Conservation (phyloP, 441 rosid species). For the Croton setiger region DNA sequence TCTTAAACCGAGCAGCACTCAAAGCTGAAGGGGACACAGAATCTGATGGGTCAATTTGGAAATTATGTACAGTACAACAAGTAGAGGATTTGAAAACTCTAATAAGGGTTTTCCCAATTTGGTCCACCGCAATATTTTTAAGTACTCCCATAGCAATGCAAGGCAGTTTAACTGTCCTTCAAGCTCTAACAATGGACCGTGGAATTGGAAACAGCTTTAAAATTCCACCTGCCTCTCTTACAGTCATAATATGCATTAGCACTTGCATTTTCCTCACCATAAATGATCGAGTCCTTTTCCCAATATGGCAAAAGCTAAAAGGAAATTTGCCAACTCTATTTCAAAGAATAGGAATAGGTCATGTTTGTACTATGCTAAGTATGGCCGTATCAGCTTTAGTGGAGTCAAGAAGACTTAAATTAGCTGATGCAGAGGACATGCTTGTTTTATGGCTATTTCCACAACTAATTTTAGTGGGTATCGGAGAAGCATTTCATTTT, state of each 20-base stretch:
- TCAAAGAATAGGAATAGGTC: constrained; percentile 52
- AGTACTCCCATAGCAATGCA: constrained; percentile 19
- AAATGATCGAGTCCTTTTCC: constrained; percentile 22
- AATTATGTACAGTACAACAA: constrained; percentile 32
- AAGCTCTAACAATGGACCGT: constrained; percentile 36
- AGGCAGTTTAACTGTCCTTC: constrained; percentile 25
- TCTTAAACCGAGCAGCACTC: constrained; percentile 34
- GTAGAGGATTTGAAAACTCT: constrained; percentile 38
- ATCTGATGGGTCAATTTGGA: constrained; percentile 29
- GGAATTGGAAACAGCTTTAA: constrained; percentile 19
- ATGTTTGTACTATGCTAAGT: constrained; percentile 37
- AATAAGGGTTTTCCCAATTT: constrained; percentile 29
- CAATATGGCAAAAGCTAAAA: constrained; percentile 16
- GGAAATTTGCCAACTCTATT: constrained; percentile 36
- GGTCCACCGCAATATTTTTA: neutral
- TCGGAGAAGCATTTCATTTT: constrained; percentile 51
- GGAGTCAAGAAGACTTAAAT: constrained; percentile 42
- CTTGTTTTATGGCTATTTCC: constrained; percentile 48
- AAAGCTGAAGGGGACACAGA: constrained; percentile 21
- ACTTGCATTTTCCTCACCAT: constrained; percentile 18
- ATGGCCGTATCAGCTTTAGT: constrained; percentile 48
- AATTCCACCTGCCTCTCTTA: constrained; percentile 30
- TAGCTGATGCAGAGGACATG: constrained; percentile 36
- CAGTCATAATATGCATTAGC: constrained; percentile 16
- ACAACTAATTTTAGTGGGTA: constrained; percentile 46